Conservation (phyloP, 179 eudicot species). For the Actinidia polygama region DNA sequence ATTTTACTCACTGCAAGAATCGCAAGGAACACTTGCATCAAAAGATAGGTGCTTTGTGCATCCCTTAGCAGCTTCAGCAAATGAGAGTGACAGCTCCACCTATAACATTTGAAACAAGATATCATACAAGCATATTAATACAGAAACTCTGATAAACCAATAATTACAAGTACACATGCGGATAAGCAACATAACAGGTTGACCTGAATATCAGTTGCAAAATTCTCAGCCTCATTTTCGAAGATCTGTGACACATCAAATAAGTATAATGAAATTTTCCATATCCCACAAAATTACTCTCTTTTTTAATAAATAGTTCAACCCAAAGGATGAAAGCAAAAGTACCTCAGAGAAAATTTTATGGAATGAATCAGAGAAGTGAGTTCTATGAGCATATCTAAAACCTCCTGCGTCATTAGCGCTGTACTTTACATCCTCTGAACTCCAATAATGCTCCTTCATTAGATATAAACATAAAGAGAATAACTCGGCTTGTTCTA, state of each 20-base stretch:
- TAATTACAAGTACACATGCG: conserved; percentile 10
- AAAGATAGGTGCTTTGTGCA: conserved; percentile 82
- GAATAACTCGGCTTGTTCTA: conserved; percentile 15
- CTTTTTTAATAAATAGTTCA: neutral
- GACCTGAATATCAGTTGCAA: conserved; percentile 87
- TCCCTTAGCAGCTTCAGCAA: conserved; percentile 85
- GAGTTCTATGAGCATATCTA: conserved; percentile 50
- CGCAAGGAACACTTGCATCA: conserved; percentile 75
- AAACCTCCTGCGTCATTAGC: conserved; percentile 54
- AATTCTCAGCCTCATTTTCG: conserved; percentile 60
- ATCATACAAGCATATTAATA: conserved; percentile 22
- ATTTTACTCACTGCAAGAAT: conserved; percentile 74
- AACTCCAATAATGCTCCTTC: conserved; percentile 46
- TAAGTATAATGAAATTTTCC: neutral
- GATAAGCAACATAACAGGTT: conserved; percentile 24
- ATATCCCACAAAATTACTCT: neutral
- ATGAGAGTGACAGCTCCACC: conserved; percentile 80
- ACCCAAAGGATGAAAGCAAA: neutral
- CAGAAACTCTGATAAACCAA: conserved; percentile 12
- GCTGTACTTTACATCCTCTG: conserved; percentile 50
- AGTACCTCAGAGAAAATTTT: conserved; percentile 87
- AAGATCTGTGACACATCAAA: conserved; percentile 59
- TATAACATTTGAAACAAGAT: conserved; percentile 32
- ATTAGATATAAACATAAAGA: conserved; percentile 13
- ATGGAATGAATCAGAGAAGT: conserved; percentile 83